Conservation (phyloP, 805 yeast genomes). For the Lipomyces sp. region DNA sequence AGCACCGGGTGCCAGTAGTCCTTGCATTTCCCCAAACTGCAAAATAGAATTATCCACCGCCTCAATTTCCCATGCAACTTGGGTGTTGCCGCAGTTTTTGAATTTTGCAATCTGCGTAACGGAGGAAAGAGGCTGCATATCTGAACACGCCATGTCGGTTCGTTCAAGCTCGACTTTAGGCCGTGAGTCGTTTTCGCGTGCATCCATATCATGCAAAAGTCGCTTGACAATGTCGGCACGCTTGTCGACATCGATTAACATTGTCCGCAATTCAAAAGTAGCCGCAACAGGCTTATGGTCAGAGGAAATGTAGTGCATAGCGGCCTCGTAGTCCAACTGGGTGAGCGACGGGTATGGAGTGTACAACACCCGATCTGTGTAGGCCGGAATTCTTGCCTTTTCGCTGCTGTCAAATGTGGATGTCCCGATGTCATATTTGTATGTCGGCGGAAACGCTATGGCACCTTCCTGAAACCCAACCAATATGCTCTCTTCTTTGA, state of each 20-base stretch:
- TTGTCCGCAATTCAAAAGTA: slow-evolving; percentile 37
- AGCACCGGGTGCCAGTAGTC: slow-evolving; percentile 31
- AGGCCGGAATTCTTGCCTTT: slow-evolving; percentile 50
- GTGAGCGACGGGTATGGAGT: slow-evolving; percentile 32
- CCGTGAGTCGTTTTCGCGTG: slow-evolving; percentile 45
- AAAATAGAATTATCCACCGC: slow-evolving; percentile 32
- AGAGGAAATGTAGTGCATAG: slow-evolving; percentile 40
- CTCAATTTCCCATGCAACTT: slow-evolving; percentile 42
- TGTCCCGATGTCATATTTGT: slow-evolving; percentile 42
- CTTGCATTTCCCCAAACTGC: slow-evolving; percentile 29
- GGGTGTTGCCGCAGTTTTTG: slow-evolving; percentile 40
- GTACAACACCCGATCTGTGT: slow-evolving; percentile 56
- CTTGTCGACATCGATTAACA: slow-evolving; percentile 41
- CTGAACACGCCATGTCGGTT: slow-evolving; percentile 36
- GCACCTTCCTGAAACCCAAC: slow-evolving; percentile 48
- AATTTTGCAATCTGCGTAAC: slow-evolving; percentile 35
- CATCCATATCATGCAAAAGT: slow-evolving; percentile 45
- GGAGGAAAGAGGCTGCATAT: slow-evolving; percentile 33
- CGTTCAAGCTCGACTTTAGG: slow-evolving; percentile 43
- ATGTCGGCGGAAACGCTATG: slow-evolving; percentile 54
- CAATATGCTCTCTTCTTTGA: slow-evolving; percentile 40
- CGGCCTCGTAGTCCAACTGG: slow-evolving; percentile 33
- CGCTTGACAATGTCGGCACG: slow-evolving; percentile 40
- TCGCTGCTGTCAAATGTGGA: slow-evolving; percentile 23
- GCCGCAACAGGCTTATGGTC: slow-evolving; percentile 58